These are phyloP conservation scores for Phialemoniopsis sp. DNA, from an alignment of 2,329 filamentous ascomycete genomes.

Conservation along the genomic window DNA sequence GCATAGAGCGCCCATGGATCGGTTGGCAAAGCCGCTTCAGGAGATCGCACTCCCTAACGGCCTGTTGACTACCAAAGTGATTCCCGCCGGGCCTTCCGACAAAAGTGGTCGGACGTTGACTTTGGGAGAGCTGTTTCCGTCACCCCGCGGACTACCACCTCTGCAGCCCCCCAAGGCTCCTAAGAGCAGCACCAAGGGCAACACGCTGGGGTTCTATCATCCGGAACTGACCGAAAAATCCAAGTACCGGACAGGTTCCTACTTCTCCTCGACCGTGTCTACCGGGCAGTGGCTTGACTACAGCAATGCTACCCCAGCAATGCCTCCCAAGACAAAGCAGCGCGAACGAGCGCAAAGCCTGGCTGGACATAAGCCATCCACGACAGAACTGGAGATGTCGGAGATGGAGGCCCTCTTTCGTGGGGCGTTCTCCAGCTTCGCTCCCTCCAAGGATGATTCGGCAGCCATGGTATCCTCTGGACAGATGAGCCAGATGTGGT, in stretches of 20 bases:
- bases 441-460: constrained; percentile 70
- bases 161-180: constrained; percentile 69
- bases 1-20: constrained; percentile 31
- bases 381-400: constrained; percentile 52
- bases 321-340: constrained; percentile 57
- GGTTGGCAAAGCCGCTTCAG: constrained; percentile 41
- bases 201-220: constrained; percentile 28
- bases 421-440: constrained; percentile 76
- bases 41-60: constrained; percentile 70
- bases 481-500: constrained; percentile 69
- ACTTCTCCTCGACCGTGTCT: constrained; percentile 62
- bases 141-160: constrained; percentile 59
- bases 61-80: constrained; percentile 63
- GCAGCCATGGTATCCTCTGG: constrained; percentile 65
- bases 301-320: constrained; percentile 56
- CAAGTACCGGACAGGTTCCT: constrained; percentile 51
- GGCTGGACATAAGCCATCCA: constrained; percentile 53
- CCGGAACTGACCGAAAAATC: constrained; percentile 43
- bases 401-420: constrained; percentile 74
- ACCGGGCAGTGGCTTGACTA: constrained; percentile 69
- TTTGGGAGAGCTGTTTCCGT: constrained; percentile 70
- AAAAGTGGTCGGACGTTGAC: constrained; percentile 53
- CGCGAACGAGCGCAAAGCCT: constrained; percentile 68
- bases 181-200: constrained; percentile 63
- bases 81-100: constrained; percentile 41